Conservation (phyloP, 108 stramenopile species). For the Aureococcus anophagefferens region DNA sequence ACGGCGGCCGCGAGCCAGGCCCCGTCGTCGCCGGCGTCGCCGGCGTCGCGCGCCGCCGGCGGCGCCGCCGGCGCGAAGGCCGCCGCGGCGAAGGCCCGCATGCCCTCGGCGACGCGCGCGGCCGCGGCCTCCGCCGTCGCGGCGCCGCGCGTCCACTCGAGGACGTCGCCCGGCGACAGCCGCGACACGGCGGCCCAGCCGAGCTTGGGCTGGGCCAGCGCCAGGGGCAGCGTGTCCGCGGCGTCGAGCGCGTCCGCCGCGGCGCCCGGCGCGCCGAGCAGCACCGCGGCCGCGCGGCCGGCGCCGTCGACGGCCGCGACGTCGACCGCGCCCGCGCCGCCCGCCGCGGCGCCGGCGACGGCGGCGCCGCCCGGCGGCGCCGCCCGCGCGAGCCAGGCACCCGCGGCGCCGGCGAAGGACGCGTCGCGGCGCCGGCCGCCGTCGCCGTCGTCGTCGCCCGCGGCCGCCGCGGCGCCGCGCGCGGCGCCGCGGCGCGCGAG, state of each 20-base stretch:
- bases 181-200: not conserved
- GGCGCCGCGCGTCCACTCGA: not conserved
- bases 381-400: not conserved
- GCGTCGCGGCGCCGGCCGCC: not conserved
- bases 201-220: not conserved
- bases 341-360: not conserved
- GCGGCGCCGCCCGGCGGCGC: not conserved
- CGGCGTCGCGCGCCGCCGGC: too few species aligned
- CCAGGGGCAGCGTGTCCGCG: not conserved
- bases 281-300: not conserved
- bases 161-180: not conserved
- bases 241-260: not conserved
- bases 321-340: not conserved
- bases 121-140: not conserved
- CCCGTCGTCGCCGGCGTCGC: too few species aligned
- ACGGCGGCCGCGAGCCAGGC: too few species aligned
- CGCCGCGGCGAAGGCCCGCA: too few species aligned
- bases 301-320: not conserved
- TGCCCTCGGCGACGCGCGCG: too few species aligned
- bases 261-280: not conserved
- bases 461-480: too few species aligned
- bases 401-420: not conserved
- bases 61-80: too few species aligned
- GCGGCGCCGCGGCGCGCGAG: too few species aligned
- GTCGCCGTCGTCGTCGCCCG: not conserved